These are phyloP conservation scores for Olyra latifolia DNA, from an alignment of 176 grass and related monocot species.

Conservation along the genomic window DNA sequence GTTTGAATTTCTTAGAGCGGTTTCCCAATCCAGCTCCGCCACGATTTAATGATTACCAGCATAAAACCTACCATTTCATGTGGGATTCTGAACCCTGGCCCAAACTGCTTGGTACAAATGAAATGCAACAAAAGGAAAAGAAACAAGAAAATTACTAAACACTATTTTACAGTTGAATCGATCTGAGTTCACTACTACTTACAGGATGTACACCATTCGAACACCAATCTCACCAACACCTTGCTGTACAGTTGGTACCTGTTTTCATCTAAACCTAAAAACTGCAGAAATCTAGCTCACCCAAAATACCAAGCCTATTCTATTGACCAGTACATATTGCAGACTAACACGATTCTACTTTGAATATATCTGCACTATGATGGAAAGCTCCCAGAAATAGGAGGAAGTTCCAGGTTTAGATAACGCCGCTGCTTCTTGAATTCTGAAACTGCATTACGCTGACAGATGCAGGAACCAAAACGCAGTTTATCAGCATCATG, in stretches of 20 bases:
- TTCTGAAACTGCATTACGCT: neutral
- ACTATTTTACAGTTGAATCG: neutral
- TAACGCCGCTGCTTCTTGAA: neutral
- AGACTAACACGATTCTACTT: conserved; percentile 5
- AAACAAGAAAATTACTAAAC: no score
- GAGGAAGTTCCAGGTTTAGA: conserved; percentile 23
- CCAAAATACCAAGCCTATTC: neutral
- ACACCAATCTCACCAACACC: neutral
- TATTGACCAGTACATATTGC: neutral
- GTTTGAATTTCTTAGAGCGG: no score
- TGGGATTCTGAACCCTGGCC: no score
- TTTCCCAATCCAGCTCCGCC: no score
- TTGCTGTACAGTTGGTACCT: conserved; percentile 36
- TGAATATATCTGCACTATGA: conserved; percentile 10
- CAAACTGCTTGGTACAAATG: neutral
- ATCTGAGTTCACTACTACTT: conserved; percentile 32
- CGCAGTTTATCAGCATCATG: neutral
- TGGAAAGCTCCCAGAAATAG: conserved; percentile 33
- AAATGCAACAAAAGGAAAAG: neutral
- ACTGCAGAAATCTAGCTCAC: conserved; percentile 6
- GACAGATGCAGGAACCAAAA: conserved; percentile 6
- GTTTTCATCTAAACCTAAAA: neutral
- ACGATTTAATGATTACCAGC: no score
- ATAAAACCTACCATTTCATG: no score
- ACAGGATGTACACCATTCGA: conserved; percentile 46